Base-by-base conservation (phyloP, 768 basidiomycete species). In the Leucocoprinus sp. region DNA sequence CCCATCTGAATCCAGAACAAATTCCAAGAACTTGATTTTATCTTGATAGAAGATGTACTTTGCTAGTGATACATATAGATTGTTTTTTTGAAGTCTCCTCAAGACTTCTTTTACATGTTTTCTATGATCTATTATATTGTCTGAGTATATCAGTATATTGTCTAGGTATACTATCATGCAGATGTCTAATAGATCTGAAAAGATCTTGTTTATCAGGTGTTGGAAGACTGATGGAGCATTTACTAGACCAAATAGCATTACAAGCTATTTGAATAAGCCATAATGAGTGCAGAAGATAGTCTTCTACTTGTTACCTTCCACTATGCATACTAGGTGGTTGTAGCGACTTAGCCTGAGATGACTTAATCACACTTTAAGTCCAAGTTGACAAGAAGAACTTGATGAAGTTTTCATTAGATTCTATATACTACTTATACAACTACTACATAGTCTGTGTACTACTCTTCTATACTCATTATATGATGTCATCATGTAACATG, bases 281-380 rank as follows among this genome's bases (percentile, higher is more conserved):
- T 61, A 61, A n/a, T 51, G 52, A 8, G 65, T 67, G 2, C 53
- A 6, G 35, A 49, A 49, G 4, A 42, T 17, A 1, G 69, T 70
- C 46, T 71, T 72, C 62, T 61, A 65, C 54, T 70, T 58, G 35
- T 71, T 55, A 0, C 66, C 67, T 12, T 60, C 54, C 2, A 54
- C 52, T 27, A 73, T 63, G 0, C 60, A 51, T 15, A 72, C 45
- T 3, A 60, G 59, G 42, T 65, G 57, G n/a, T n/a, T n/a, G n/a
- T n/a, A n/a, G n/a, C n/a, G n/a, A n/a, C n/a, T n/a, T n/a, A n/a
- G n/a, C n/a, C n/a, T n/a, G n/a, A n/a, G n/a, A n/a, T n/a, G n/a
- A n/a, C n/a, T n/a, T n/a, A n/a, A n/a, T n/a, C n/a, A n/a, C n/a
- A n/a, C n/a, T n/a, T n/a, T n/a, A n/a, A n/a, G n/a, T n/a, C n/a